These are phyloP conservation scores for Kodamaea jinghongensis DNA, from an alignment of 805 yeast species.

Conservation along the genomic window DNA sequence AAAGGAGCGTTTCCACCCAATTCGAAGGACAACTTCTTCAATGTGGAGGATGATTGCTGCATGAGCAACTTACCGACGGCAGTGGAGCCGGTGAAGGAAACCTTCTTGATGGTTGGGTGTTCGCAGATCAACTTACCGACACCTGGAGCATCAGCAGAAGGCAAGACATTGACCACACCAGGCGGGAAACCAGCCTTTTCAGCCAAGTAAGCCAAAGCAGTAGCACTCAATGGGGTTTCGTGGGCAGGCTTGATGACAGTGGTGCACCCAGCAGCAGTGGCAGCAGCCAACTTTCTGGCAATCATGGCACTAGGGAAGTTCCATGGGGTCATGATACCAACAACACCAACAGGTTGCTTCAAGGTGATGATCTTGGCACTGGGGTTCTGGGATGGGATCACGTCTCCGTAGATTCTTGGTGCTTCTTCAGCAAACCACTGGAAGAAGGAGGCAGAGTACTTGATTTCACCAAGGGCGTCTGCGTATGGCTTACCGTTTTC, in stretches of 20 bases:
- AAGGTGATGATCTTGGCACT: slow-evolving; percentile 52
- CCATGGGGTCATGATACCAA: slow-evolving; percentile 82
- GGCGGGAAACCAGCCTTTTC: slow-evolving; percentile 68
- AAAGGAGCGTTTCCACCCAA: slow-evolving; percentile 83
- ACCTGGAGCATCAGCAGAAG: slow-evolving; percentile 43
- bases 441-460: slow-evolving; percentile 69
- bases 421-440: slow-evolving; percentile 91
- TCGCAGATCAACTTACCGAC: slow-evolving; percentile 55
- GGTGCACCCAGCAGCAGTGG: slow-evolving; percentile 78
- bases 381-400: slow-evolving; percentile 53
- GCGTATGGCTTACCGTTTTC: slow-evolving; percentile 75
- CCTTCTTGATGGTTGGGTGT: slow-evolving; percentile 53
- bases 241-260: slow-evolving; percentile 74
- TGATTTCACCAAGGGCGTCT: slow-evolving; percentile 71
- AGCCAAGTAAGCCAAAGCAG: slow-evolving; percentile 61
- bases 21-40: slow-evolving; percentile 71
- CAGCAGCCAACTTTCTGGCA: slow-evolving; percentile 71
- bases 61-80: slow-evolving; percentile 66
- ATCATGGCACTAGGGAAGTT: slow-evolving; percentile 82
- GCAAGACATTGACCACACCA: slow-evolving; percentile 66
- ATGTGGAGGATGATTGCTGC: slow-evolving; percentile 56
- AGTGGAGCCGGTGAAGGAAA: slow-evolving; percentile 80
- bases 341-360: slow-evolving; percentile 79
- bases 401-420: slow-evolving; percentile 66
- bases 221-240: slow-evolving; percentile 72